Evolutionary conservation across 352 stramenopile species (phyloP), one percentile per base, ranked within the genome.

Genomic region (Pythium sp.): DNA sequence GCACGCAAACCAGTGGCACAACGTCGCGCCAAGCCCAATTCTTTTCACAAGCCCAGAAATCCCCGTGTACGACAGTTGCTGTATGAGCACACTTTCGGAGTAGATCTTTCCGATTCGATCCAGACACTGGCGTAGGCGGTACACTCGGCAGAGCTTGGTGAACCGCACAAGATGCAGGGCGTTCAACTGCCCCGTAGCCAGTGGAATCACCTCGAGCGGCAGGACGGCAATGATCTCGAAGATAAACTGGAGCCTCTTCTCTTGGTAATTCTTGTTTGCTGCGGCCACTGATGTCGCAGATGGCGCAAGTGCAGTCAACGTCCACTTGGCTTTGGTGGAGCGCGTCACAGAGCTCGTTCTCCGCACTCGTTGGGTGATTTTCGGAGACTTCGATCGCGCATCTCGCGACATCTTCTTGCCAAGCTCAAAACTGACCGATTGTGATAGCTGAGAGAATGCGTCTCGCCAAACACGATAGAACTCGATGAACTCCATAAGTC

Each of bases 1-100:
- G 30, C 82, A 92, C 1, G 83, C 83, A 18, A 82, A 63, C 70
- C 77, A 91, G 62, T 94, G 86, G 49, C 70, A 77, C 47, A 88
- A 22, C 5, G 73, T 55, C 3, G 74, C 46, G 20, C 71, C 79
- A 0, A 87, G 15, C 0, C 61, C 64, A 47, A 93, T 78, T 58
- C 78, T 82, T 9, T 69, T 69, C 30, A 78, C 72, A 9, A 92
- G 77, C 0, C 62, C 79, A 7, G 81, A 79, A 32, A 91, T 86
- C 1, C 81, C 81, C 0, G 79, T 91, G 36, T 89, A 82, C 0
- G 82, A 89, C 11, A 90, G 47, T 7, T 78, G 72, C 54, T 88
- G 78, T 0, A 92, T 67, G 71, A 75, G 84, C 0, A 26, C 47
- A 0, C 72, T 75, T 12, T 84, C 73, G 9, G 81, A 84, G 49